Conservation (phyloP, 1,284 basidiomycete genomes). For the Agroathelia rolfsii region DNA sequence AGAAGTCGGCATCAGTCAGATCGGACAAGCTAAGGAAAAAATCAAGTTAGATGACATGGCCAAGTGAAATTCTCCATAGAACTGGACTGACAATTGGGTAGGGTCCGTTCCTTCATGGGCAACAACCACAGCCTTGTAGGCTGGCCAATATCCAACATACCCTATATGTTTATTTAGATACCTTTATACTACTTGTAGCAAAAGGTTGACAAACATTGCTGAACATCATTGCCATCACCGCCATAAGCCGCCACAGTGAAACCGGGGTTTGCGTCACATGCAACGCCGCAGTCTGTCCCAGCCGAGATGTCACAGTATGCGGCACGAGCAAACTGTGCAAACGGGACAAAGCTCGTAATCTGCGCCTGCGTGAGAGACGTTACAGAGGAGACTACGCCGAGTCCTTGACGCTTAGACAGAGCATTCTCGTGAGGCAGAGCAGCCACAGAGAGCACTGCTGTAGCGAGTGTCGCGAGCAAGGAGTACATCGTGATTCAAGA, state of each 20-base stretch:
- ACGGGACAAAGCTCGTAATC: constrained; percentile 25
- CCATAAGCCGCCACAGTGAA: constrained; percentile 35
- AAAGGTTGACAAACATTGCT: constrained; percentile 28
- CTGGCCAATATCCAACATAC: constrained; percentile 38
- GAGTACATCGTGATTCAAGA: too few relatives aligned
- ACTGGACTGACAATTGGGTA: constrained; percentile 27
- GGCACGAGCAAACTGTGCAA: constrained; percentile 33
- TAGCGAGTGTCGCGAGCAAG: too few relatives aligned
- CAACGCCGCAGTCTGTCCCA: constrained; percentile 37
- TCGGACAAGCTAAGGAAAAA: constrained; percentile 25
- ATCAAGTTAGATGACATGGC: constrained; percentile 9
- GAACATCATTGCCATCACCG: constrained; percentile 35
- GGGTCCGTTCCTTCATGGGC: constrained; percentile 45
- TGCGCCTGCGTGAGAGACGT: constrained; percentile 20
- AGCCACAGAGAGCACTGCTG: too few relatives aligned
- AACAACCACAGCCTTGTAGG: constrained; percentile 36
- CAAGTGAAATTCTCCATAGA: not conserved
- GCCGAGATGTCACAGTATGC: constrained; percentile 31
- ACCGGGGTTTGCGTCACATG: constrained; percentile 31
- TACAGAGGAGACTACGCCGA: constrained; percentile 11
- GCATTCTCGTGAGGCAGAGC: too few relatives aligned
- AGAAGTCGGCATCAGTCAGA: constrained; percentile 37
- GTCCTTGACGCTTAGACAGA: too few relatives aligned
- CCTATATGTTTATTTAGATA: constrained; percentile 16
- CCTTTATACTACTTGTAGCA: not conserved